A percentile compares a stretch with the other conserved stretches of the same genome.
Conservation (phyloP, 202 grass and related monocot species). For the Schoenoplectus triqueter region DNA sequence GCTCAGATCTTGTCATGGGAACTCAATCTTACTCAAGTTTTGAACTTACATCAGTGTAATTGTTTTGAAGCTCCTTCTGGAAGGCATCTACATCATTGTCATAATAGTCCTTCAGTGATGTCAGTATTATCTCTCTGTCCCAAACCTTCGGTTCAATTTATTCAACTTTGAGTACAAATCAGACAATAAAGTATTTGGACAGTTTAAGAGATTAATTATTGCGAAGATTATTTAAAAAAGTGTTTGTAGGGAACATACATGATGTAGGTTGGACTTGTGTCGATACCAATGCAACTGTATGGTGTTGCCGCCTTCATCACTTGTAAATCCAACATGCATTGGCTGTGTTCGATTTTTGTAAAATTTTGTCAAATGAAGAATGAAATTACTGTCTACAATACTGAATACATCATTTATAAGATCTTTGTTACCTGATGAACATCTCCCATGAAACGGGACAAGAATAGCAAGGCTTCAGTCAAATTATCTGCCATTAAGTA, state of each 20-base stretch:
- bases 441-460: slow-evolving; percentile 94
- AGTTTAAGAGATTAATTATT: background rate
- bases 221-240: background rate
- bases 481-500: slow-evolving; percentile 68
- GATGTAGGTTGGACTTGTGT: slow-evolving; percentile 86
- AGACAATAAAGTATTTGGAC: background rate
- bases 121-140: slow-evolving; percentile 92
- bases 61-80: slow-evolving; percentile 60
- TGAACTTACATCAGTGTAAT: slow-evolving; percentile 61
- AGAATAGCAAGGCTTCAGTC: slow-evolving; percentile 80
- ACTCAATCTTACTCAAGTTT: slow-evolving; percentile 8
- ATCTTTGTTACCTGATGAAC: slow-evolving; percentile 65
- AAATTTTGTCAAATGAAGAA: slow-evolving; percentile 18
- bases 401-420: background rate
- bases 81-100: slow-evolving; percentile 63
- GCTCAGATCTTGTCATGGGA: background rate
- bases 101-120: slow-evolving; percentile 59
- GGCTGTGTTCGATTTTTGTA: slow-evolving; percentile 49
- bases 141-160: slow-evolving; percentile 57
- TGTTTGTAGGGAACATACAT: slow-evolving; percentile 43
- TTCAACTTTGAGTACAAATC: background rate
- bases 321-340: slow-evolving; percentile 90
- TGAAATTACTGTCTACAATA: background rate
- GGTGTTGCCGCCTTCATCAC: slow-evolving; percentile 73
- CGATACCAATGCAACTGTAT: slow-evolving; percentile 77